Evolutionary conservation across 2,329 filamentous ascomycete genomes (phyloP).

Genomic region (Eurotiales sp.): DNA sequence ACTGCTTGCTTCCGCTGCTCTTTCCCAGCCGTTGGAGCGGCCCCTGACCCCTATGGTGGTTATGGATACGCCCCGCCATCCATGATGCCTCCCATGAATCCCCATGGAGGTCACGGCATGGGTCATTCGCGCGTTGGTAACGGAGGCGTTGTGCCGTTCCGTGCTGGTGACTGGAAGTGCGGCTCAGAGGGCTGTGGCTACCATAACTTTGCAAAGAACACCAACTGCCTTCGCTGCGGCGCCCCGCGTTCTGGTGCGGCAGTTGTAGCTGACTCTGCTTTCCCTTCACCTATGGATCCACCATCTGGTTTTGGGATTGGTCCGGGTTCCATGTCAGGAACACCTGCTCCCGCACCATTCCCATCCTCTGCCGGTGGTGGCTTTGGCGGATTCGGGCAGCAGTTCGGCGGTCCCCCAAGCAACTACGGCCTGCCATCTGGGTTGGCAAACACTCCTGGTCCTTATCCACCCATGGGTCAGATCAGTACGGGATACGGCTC

Average conservation of each 20-base stretch:
- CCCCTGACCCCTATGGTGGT: constrained; percentile 69
- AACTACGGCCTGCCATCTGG: constrained; percentile 87
- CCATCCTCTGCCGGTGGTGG: constrained; percentile 67
- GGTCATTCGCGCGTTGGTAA: constrained; percentile 64
- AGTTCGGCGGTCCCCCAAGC: constrained; percentile 76
- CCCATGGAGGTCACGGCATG: constrained; percentile 54
- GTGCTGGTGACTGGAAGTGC: constrained; percentile 98
- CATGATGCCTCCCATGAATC: constrained; percentile 72
- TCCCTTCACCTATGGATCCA: constrained; percentile 85
- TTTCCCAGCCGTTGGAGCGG: constrained; percentile 87
- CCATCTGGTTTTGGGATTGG: constrained; percentile 80
- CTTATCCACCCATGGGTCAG: constrained; percentile 64
- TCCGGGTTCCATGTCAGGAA: constrained; percentile 80
- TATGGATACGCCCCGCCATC: constrained; percentile 61
- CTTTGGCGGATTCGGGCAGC: constrained; percentile 68
- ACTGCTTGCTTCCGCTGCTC: constrained; percentile 99
- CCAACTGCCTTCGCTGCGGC: constrained; percentile 93
- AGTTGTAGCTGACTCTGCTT: constrained; percentile 89
- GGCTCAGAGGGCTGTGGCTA: constrained; percentile 96
- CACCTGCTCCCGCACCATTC: constrained; percentile 72
- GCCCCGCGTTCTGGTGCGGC: constrained; percentile 90
- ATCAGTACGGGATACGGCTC: constrained; percentile 79
- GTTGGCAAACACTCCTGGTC: constrained; percentile 71
- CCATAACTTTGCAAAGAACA: constrained; percentile 99
- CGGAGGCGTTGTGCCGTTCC: constrained; percentile 88